phyloP scores from a whole-genome alignment of 345 rosid genomes.

The Ceriops tagal region DNA sequence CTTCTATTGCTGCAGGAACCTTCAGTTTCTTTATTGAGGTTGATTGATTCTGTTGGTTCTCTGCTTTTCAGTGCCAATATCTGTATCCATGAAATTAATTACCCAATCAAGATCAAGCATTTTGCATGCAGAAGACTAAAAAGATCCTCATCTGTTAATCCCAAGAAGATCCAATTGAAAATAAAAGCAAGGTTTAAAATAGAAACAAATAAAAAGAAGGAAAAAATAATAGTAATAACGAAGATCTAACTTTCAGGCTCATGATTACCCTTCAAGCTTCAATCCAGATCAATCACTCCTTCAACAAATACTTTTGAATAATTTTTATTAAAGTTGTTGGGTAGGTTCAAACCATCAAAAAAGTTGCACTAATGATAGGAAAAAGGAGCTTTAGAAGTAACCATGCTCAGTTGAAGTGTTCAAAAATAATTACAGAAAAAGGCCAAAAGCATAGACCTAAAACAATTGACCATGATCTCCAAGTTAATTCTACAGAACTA shows the following conservation, averaged over 20 bases:
- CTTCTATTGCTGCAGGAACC: conserved; percentile 93
- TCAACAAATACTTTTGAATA: too few species aligned
- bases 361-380: conserved; percentile 15
- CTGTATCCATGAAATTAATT: conserved; percentile 34
- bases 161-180: not conserved
- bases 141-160: not conserved
- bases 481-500: not conserved
- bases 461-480: conserved; percentile 16
- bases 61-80: conserved; percentile 77
- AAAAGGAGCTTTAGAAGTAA: conserved; percentile 22
- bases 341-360: not conserved
- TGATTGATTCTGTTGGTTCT: conserved; percentile 82
- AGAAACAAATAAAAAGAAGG: not conserved
- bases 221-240: not conserved
- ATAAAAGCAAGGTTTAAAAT: not conserved
- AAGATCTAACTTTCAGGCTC: conserved; percentile 8
- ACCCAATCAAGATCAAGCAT: conserved; percentile 17
- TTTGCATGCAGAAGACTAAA: not conserved
- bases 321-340: too few species aligned
- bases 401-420: not conserved
- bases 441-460: conserved; percentile 17
- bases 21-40: conserved; percentile 91
- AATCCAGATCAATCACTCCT: conserved; percentile 2
- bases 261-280: conserved; percentile 10
- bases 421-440: conserved; percentile 2